Conservation (phyloP, 768 basidiomycete species). For the Trichaptum fuscoviolaceum region DNA sequence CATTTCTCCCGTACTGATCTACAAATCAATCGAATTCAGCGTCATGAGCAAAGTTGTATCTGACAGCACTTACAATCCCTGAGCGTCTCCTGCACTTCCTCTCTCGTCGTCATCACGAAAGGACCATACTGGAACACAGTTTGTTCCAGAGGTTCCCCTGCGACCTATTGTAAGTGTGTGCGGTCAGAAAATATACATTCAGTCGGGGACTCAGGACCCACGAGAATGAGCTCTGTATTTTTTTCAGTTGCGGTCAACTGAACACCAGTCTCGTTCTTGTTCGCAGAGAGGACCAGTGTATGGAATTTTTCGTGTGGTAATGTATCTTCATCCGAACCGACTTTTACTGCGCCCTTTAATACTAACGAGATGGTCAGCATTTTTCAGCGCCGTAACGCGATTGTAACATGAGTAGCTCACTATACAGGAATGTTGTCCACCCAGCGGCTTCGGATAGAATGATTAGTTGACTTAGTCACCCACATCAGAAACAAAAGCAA, state of each 20-base stretch:
- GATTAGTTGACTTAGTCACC: background rate
- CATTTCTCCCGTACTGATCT: constrained; percentile 76
- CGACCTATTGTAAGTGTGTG: constrained; percentile 40
- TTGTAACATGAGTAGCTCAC: constrained; percentile 34
- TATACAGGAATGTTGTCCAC: constrained; percentile 88
- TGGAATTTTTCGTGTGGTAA: constrained; percentile 54
- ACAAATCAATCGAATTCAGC: constrained; percentile 12
- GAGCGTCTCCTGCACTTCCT: constrained; percentile 80
- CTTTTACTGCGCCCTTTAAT: constrained; percentile 56
- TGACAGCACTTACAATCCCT: constrained; percentile 56
- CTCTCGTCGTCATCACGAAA: constrained; percentile 77
- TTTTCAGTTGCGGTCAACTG: constrained; percentile 51
- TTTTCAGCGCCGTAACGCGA: background rate
- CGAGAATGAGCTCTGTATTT: constrained; percentile 72
- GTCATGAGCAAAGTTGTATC: background rate
- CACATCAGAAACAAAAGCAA: background rate
- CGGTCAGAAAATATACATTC: constrained; percentile 9
- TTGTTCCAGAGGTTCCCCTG: constrained; percentile 88
- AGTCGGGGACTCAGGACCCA: constrained; percentile 25
- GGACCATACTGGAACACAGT: constrained; percentile 83
- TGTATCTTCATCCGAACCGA: constrained; percentile 43
- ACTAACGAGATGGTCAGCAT: constrained; percentile 31
- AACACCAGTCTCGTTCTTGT: constrained; percentile 60
- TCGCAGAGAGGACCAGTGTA: constrained; percentile 76
- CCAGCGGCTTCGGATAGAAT: constrained; percentile 45